Conservation (phyloP, 1,284 basidiomycete genomes). For the Tylopilus sp. region DNA sequence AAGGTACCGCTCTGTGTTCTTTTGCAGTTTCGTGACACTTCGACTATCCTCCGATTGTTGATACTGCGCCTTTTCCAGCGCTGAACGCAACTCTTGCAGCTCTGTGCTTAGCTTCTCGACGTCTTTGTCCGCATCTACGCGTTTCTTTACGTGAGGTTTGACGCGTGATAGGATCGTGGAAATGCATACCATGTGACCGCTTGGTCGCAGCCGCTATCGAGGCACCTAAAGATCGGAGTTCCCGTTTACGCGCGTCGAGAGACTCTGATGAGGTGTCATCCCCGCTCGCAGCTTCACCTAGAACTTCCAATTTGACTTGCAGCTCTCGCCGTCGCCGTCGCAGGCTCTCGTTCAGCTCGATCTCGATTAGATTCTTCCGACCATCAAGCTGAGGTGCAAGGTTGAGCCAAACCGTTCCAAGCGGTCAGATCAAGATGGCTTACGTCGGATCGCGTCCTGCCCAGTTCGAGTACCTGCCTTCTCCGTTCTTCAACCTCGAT, state of each 20-base stretch:
- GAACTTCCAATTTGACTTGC: conserved; percentile 69
- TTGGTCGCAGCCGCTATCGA: conserved; percentile 64
- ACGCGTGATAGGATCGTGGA: neutral
- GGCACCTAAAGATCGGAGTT: conserved; percentile 62
- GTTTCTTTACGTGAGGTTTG: neutral
- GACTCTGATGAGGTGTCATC: conserved; percentile 58
- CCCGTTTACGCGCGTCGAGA: conserved; percentile 63
- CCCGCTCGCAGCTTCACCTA: conserved; percentile 64
- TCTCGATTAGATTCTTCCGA: conserved; percentile 80
- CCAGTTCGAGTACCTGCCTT: conserved; percentile 65
- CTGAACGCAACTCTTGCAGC: conserved; percentile 61
- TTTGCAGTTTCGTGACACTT: conserved; percentile 85
- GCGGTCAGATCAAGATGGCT: conserved; percentile 22
- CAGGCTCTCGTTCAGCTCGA: conserved; percentile 90
- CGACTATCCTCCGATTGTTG: conserved; percentile 85
- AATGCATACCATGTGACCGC: conserved; percentile 58
- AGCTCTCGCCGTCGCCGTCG: conserved; percentile 77
- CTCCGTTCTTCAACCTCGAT: conserved; percentile 75
- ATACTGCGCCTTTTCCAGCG: conserved; percentile 74
- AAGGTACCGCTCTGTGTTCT: conserved; percentile 91
- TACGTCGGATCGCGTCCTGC: conserved; percentile 72
- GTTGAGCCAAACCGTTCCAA: conserved; percentile 1
- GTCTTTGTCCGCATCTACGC: conserved; percentile 64
- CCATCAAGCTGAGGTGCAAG: conserved; percentile 59
- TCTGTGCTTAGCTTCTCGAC: conserved; percentile 62